Conservation (phyloP, 352 stramenopile species). For the Phytophthora quininea region DNA sequence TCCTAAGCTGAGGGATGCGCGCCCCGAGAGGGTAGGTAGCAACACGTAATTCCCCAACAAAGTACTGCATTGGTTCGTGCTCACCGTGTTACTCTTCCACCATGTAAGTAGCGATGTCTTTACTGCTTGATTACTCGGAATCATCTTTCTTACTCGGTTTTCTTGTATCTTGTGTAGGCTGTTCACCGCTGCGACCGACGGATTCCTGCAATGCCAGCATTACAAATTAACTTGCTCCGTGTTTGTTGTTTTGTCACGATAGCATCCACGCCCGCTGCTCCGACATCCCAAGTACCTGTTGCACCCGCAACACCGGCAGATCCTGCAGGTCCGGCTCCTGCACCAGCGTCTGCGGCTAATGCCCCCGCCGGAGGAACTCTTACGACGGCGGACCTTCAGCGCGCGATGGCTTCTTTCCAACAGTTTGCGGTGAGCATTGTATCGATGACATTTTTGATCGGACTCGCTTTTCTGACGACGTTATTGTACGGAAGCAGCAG, state of each 20-base stretch:
- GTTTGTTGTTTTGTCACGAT: not conserved
- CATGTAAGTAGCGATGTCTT: conserved; percentile 28
- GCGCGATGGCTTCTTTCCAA: conserved; percentile 86
- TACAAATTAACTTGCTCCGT: not conserved
- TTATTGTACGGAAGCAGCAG: conserved; percentile 48
- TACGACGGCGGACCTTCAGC: conserved; percentile 85
- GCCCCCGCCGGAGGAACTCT: conserved; percentile 40
- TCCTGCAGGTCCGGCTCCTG: conserved; percentile 5
- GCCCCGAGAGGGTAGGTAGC: conserved; percentile 42
- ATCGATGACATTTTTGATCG: too few species aligned
- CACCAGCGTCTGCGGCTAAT: conserved; percentile 15
- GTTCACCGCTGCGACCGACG: not conserved
- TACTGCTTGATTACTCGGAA: not conserved
- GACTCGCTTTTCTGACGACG: not conserved
- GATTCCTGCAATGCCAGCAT: not conserved
- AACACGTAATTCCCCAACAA: conserved; percentile 44
- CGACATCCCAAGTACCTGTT: conserved; percentile 14
- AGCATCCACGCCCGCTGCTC: conserved; percentile 7
- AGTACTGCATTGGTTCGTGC: conserved; percentile 34
- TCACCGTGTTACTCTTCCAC: conserved; percentile 17
- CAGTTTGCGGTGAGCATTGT: conserved; percentile 54
- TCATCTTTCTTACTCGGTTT: conserved; percentile 17
- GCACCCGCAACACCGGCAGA: conserved; percentile 9
- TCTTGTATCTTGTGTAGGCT: conserved; percentile 22
- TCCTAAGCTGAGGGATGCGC: conserved; percentile 44